Evolutionary conservation across 2,329 filamentous ascomycete species (phyloP), one percentile per base, ranked within the genome.

Genomic region (Clarireedia paspali): DNA sequence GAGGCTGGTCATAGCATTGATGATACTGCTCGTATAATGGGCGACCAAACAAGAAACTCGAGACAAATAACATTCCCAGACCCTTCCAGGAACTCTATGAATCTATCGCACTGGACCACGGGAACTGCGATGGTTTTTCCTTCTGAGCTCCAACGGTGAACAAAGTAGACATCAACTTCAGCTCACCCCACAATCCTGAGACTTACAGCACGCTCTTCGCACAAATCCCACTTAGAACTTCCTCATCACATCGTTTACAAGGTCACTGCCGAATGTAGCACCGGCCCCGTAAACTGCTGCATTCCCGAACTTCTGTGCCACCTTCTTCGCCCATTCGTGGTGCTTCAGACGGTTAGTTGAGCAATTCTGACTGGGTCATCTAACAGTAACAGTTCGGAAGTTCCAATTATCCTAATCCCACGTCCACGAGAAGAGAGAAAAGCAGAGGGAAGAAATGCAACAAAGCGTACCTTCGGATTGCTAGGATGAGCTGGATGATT

Each of bases 201-300:
- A 26, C 17, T 12, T 17, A 3, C 23, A 27, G 23, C 26, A 34
- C 30, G 15, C 46, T 26, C 46, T 10, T 34, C 5, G 20, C 24
- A n/a, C 26, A 27, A n/a, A 6, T 27, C n/a, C 1, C 3, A 10
- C 6, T 38, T 24, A 55, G 34, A 56, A 56, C 23, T 47, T 53
- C 10, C 54, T 56, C 48, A 56, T 38, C 17, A 52, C 24, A 50
- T 56, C 48, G 17, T 56, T 56, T 9, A 56, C 40, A 9, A 56
- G 50, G 69, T 65, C 64, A 9, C 60, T 60, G 23, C 67, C 66
- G 55, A 66, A 66, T 0, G 64, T 68, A 0, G 67, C 66, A 1
- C 67, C 67, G 3, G 67, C 67, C 5, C 66, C 66, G 57, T 67
- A 67, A 36, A 69, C 60, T 0, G 64, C 66, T 4, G 67, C 68